A percentile compares a stretch with the other conserved stretches of the same genome.
Evolutionary conservation across 352 stramenopile species (phyloP).

Genomic region (Phytophthora sansomeana): DNA sequence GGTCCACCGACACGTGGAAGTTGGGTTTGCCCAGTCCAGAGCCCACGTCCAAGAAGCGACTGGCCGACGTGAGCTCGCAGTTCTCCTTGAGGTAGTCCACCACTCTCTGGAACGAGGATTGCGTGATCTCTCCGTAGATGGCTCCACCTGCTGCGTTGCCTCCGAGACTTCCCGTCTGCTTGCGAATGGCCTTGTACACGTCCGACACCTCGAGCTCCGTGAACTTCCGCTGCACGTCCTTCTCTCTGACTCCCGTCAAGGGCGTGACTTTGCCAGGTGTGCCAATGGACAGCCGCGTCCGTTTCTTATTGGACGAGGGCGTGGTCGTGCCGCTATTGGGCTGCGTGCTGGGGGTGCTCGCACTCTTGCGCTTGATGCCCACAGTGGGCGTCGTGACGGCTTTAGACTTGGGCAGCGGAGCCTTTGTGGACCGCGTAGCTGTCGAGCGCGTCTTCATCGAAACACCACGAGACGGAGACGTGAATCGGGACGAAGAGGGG

Average conservation of each 20-base stretch:
- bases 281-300: conserved; percentile 65
- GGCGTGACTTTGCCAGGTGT: conserved; percentile 80
- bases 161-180: conserved; percentile 94
- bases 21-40: conserved; percentile 98
- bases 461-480: conserved; percentile 23
- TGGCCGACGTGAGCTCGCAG: conserved; percentile 88
- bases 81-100: conserved; percentile 95
- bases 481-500: conserved; percentile 10
- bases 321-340: conserved; percentile 25
- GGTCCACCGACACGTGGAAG: conserved; percentile 96
- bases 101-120: conserved; percentile 96
- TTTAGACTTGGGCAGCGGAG: no score
- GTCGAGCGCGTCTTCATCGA: conserved; percentile 22
- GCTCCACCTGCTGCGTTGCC: conserved; percentile 95
- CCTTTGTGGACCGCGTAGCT: no score
- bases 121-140: conserved; percentile 99
- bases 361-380: conserved; percentile 67
- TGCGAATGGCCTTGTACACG: conserved; percentile 94
- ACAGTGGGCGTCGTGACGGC: conserved; percentile 3
- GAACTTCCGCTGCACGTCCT: conserved; percentile 80
- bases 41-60: conserved; percentile 97
- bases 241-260: conserved; percentile 58
- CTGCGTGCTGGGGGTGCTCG: conserved; percentile 31
- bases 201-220: conserved; percentile 86
- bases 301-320: conserved; percentile 56